A percentile compares a stretch with the other conserved stretches of the same genome.
Evolutionary conservation across 73 alveolate species (phyloP).

Genomic region (Paramecium sexaurelia): DNA sequence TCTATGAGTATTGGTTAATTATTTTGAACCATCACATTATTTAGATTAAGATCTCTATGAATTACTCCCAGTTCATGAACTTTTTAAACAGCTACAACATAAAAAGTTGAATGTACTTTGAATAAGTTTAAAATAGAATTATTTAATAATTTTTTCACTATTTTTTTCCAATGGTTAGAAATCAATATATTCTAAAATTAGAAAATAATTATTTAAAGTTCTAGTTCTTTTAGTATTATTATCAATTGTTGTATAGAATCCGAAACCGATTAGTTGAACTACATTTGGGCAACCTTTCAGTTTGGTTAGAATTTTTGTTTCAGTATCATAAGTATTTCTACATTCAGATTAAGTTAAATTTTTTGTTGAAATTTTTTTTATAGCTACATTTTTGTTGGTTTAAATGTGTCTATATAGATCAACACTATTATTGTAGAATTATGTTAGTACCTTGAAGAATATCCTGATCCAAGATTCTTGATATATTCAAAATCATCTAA

Average conservation of each 20-base stretch:
- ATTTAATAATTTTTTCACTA: neutral
- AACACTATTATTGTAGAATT: neutral
- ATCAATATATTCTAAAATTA: conserved; percentile 11
- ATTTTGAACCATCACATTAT: neutral
- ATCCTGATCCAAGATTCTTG: conserved; percentile 6
- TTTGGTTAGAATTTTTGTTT: neutral
- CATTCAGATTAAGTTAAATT: neutral
- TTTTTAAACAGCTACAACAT: neutral
- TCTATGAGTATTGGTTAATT: neutral
- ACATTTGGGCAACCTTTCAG: neutral
- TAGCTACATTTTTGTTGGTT: conserved; percentile 19
- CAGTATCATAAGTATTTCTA: conserved; percentile 31
- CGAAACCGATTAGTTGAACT: conserved; percentile 14
- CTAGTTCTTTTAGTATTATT: conserved; percentile 3
- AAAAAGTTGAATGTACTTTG: neutral
- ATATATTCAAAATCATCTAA: conserved; percentile 24
- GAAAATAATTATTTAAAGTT: neutral
- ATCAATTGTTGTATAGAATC: neutral
- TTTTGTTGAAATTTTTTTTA: neutral
- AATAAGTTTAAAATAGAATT: neutral
- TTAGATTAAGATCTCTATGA: conserved; percentile 52
- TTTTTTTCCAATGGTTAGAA: neutral
- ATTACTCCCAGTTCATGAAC: neutral
- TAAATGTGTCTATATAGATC: conserved; percentile 4
- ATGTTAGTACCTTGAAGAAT: neutral